Percentiles rank a stretch among this genome's conserved stretches.
These are phyloP conservation scores for Suillus cothurnatus DNA, from an alignment of 768 basidiomycete species.

Conservation along the genomic window DNA sequence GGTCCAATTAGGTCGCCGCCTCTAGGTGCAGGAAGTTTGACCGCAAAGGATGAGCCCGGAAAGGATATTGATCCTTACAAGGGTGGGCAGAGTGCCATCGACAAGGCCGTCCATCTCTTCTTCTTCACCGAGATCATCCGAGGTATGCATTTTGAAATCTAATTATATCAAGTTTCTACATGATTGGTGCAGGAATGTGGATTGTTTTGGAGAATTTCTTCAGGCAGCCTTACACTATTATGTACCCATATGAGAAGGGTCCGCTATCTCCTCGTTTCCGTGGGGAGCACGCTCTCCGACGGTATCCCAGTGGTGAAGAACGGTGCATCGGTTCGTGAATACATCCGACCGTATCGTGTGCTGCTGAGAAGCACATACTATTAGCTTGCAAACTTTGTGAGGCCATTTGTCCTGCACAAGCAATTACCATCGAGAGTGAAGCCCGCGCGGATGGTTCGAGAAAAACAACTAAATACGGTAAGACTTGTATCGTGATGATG, in stretches of 20 bases:
- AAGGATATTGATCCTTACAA: slow-evolving; percentile 69
- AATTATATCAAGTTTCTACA: slow-evolving; percentile 16
- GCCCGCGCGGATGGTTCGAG: slow-evolving; percentile 93
- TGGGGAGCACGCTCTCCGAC: slow-evolving; percentile 94
- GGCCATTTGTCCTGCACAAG: slow-evolving; percentile 98
- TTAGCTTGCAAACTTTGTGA: slow-evolving; percentile 98
- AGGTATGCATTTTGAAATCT: slow-evolving; percentile 52
- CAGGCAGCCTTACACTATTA: slow-evolving; percentile 97
- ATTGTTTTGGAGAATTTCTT: slow-evolving; percentile 91
- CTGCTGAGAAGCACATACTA: background rate
- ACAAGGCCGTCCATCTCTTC: slow-evolving; percentile 95
- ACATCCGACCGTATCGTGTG: slow-evolving; percentile 9
- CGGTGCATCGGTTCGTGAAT: slow-evolving; percentile 87
- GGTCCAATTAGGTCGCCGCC: slow-evolving; percentile 36
- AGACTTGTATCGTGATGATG: slow-evolving; percentile 23
- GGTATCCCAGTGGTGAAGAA: slow-evolving; percentile 98
- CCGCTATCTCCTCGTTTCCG: slow-evolving; percentile 97
- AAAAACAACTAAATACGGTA: slow-evolving; percentile 96
- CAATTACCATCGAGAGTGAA: slow-evolving; percentile 99
- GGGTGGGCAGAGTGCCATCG: slow-evolving; percentile 84
- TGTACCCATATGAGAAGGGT: slow-evolving; percentile 98
- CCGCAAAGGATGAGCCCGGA: slow-evolving; percentile 45
- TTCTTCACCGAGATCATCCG: slow-evolving; percentile 98
- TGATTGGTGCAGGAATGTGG: slow-evolving; percentile 81
- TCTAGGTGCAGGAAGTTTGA: slow-evolving; percentile 33